A percentile compares a stretch with the other conserved stretches of the same genome.
Conservation (phyloP, 2,329 filamentous ascomycete species). For the Thelonectria blattea region DNA sequence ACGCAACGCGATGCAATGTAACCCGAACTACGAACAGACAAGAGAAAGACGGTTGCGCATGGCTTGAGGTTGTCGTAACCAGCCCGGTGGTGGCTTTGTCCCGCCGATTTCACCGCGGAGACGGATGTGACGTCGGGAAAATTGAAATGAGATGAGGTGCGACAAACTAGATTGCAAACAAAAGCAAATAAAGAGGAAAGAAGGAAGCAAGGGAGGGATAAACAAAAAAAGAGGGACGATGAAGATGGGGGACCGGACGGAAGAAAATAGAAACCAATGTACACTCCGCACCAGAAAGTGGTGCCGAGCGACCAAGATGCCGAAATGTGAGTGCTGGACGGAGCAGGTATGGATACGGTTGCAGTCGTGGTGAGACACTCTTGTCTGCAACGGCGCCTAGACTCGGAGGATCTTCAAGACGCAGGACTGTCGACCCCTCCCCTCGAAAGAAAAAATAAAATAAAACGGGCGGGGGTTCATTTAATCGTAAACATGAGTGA, state of each 20-base stretch:
- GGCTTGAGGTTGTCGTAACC: not conserved
- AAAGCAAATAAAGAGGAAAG: conserved; percentile 15
- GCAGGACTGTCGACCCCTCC: not conserved
- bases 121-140: conserved; percentile 27
- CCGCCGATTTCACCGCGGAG: conserved; percentile 16
- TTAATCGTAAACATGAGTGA: conserved; percentile 6
- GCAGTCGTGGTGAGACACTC: too few relatives aligned
- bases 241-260: not conserved
- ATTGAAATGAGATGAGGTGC: conserved; percentile 31
- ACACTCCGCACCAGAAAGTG: too few relatives aligned
- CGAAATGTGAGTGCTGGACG: too few relatives aligned
- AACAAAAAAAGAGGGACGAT: not conserved
- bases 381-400: too few relatives aligned
- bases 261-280: not conserved
- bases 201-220: not conserved
- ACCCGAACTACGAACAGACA: not conserved
- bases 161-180: conserved; percentile 9
- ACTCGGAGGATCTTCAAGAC: not conserved
- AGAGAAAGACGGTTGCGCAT: not conserved
- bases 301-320: too few relatives aligned
- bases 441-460: not conserved
- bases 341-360: too few relatives aligned
- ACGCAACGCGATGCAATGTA: conserved; percentile 6
- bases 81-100: conserved; percentile 10
- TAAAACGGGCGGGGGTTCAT: not conserved